Evolutionary conservation across 139 green algal genomes (phyloP).

Genomic region (Coelastrella sp.): DNA sequence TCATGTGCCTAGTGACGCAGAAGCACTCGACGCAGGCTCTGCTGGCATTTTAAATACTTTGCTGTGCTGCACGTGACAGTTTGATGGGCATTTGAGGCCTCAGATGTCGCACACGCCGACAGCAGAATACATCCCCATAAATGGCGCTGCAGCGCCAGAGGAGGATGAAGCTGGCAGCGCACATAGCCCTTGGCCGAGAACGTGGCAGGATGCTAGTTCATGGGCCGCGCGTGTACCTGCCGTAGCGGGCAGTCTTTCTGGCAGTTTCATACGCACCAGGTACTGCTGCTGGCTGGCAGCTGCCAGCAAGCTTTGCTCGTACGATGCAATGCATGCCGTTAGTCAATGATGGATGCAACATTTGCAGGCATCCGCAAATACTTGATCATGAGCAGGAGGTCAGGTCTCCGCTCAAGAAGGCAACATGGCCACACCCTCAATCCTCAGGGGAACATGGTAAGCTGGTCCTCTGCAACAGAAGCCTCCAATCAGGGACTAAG

Average conservation of each 20-base stretch:
- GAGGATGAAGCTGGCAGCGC: neutral
- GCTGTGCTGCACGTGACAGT: neutral
- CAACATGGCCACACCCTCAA: neutral
- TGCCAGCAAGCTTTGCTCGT: too few species aligned
- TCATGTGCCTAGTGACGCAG: neutral
- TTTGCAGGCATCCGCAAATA: conserved; percentile 18
- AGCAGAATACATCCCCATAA: neutral
- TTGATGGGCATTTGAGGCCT: neutral
- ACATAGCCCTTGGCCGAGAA: neutral
- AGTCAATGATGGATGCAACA: too few species aligned
- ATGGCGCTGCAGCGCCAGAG: neutral
- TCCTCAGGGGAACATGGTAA: neutral
- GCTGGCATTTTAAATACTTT: neutral
- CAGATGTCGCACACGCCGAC: neutral
- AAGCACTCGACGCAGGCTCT: neutral
- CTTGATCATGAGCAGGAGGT: conserved; percentile 23
- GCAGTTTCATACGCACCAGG: conserved; percentile 35
- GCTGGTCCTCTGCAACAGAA: too few species aligned
- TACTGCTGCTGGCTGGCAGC: neutral
- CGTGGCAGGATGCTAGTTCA: conserved; percentile 28
- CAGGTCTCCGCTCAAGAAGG: neutral
- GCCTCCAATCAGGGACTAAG: too few species aligned
- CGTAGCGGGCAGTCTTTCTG: conserved; percentile 23
- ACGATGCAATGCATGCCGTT: too few species aligned
- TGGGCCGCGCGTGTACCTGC: conserved; percentile 4